These are phyloP conservation scores for Rhodotorula sp. DNA, from an alignment of 1,284 basidiomycete species.

Conservation along the genomic window DNA sequence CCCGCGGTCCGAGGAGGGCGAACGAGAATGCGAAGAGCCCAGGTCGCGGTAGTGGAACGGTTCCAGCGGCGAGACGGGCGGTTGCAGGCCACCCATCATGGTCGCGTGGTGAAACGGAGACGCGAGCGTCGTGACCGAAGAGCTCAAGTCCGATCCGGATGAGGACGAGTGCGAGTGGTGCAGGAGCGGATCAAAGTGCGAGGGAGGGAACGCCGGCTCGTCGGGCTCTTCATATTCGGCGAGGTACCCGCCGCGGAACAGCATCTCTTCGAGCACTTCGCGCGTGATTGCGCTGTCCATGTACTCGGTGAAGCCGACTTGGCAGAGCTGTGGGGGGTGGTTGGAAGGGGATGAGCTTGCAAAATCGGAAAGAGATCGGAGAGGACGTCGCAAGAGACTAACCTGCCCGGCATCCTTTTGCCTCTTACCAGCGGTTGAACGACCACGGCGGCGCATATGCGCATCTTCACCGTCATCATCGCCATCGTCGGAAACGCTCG, in stretches of 20 bases:
- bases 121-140: not conserved
- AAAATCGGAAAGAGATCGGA: no score
- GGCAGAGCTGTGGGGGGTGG: conserved; percentile 27
- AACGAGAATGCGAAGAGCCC: conserved; percentile 30
- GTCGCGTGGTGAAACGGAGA: not conserved
- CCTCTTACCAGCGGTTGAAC: not conserved
- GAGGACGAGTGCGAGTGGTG: not conserved
- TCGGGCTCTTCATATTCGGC: conserved; percentile 38
- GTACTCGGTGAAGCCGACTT: conserved; percentile 88
- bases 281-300: conserved; percentile 86
- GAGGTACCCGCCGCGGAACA: conserved; percentile 65
- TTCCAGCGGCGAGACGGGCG: conserved; percentile 6
- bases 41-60: conserved; percentile 34
- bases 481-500: conserved; percentile 17
- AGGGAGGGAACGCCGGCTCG: conserved; percentile 22
- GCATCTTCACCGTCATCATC: conserved; percentile 57
- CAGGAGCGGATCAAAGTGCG: conserved; percentile 4
- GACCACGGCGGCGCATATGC: not conserved
- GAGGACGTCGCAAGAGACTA: no score
- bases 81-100: conserved; percentile 1
- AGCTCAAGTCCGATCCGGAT: conserved; percentile 24
- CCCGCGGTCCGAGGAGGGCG: conserved; percentile 20
- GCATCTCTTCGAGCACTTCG: conserved; percentile 76
- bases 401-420: conserved; percentile 4
- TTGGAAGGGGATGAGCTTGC: no score